Percentiles rank a stretch among this genome's conserved stretches.
Evolutionary conservation across 2,329 filamentous ascomycete genomes (phyloP).

Genomic region (Epichloe hybrida): DNA sequence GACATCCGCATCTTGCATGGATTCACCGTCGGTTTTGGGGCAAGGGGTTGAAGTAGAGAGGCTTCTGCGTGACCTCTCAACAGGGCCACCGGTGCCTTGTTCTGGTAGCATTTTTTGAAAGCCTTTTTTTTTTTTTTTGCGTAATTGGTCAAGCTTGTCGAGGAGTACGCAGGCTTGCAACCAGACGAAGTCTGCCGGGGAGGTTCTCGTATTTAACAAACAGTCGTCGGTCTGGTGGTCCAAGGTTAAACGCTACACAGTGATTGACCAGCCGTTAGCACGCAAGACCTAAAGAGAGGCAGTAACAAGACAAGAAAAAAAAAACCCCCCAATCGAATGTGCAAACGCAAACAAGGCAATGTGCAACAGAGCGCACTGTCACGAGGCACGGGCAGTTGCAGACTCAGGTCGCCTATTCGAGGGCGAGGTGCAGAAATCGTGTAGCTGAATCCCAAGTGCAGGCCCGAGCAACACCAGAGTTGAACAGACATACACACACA

Average conservation of each 20-base stretch:
- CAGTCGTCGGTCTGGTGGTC: background rate
- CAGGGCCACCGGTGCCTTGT: slow-evolving; percentile 30
- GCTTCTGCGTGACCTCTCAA: slow-evolving; percentile 22
- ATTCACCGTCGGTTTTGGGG: slow-evolving; percentile 29
- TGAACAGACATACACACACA: background rate
- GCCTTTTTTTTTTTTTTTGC: background rate
- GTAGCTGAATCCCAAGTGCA: background rate
- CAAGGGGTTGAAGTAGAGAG: slow-evolving; percentile 27
- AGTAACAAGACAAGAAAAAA: background rate
- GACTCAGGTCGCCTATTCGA: slow-evolving; percentile 10
- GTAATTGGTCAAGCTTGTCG: background rate
- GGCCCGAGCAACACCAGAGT: background rate
- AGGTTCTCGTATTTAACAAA: background rate
- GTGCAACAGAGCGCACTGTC: slow-evolving; percentile 8
- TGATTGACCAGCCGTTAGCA: background rate
- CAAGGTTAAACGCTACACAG: background rate
- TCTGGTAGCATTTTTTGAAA: slow-evolving; percentile 25
- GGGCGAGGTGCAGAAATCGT: slow-evolving; percentile 5
- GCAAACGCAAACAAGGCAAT: slow-evolving; percentile 4
- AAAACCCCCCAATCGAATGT: background rate
- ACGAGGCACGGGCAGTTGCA: slow-evolving; percentile 16
- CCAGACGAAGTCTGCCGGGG: background rate
- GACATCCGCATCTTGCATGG: slow-evolving; percentile 29
- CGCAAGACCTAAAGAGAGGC: background rate
- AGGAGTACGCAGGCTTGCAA: too few relatives aligned